Evolutionary conservation across 306 rosid genomes (phyloP).

Genomic region (Rubus parviflorus): DNA sequence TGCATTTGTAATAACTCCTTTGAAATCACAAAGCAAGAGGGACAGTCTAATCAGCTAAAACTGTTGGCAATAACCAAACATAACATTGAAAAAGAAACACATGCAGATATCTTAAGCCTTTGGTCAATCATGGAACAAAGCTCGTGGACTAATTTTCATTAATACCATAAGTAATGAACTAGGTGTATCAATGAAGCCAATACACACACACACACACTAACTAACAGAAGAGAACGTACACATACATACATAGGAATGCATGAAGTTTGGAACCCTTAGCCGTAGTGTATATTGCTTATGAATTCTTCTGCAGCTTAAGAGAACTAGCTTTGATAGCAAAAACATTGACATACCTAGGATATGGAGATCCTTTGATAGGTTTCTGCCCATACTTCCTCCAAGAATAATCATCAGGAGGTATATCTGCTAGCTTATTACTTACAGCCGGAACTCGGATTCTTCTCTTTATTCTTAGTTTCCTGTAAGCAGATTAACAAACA

Average conservation of each 20-base stretch:
- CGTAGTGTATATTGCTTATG: background rate
- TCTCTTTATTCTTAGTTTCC: slow-evolving; percentile 24
- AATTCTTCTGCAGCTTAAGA: background rate
- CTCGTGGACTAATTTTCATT: too few relatives aligned
- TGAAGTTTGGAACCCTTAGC: too few relatives aligned
- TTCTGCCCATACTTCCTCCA: slow-evolving; percentile 35
- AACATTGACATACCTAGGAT: slow-evolving; percentile 20
- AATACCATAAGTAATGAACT: too few relatives aligned
- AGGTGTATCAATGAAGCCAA: too few relatives aligned
- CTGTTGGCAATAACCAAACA: too few relatives aligned
- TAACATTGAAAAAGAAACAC: too few relatives aligned
- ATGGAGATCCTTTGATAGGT: slow-evolving; percentile 31
- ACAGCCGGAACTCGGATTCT: slow-evolving; percentile 23
- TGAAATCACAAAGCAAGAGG: background rate
- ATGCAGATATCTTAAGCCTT: too few relatives aligned
- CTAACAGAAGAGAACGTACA: background rate
- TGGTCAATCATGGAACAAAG: too few relatives aligned
- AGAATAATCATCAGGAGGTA: slow-evolving; percentile 28
- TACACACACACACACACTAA: too few relatives aligned
- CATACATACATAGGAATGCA: too few relatives aligned
- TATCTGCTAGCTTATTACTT: slow-evolving; percentile 23
- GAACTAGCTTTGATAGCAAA: background rate
- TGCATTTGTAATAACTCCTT: slow-evolving; percentile 36
- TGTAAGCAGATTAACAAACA: background rate
- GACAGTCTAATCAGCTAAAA: background rate